phyloP scores from a whole-genome alignment of 805 yeast species.

The Barnettozyma siamensis region DNA sequence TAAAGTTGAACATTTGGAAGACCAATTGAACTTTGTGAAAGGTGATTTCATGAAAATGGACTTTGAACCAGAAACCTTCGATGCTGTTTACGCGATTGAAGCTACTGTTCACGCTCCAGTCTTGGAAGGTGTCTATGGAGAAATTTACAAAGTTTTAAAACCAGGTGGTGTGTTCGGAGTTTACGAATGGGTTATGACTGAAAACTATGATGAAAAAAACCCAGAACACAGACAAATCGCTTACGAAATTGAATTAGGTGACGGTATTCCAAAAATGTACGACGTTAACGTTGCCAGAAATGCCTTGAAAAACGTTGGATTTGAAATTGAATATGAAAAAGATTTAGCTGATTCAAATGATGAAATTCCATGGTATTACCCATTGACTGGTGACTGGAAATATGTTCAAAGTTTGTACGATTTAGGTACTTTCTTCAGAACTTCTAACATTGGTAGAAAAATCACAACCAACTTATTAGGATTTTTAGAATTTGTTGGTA shows the following conservation, averaged over 20 bases:
- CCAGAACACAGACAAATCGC: conserved; percentile 90
- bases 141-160: conserved; percentile 90
- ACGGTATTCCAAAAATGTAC: conserved; percentile 98
- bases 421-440: conserved; percentile 79
- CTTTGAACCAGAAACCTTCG: conserved; percentile 82
- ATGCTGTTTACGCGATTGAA: conserved; percentile 96
- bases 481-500: conserved; percentile 72
- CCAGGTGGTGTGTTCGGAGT: conserved; percentile 98
- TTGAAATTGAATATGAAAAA: conserved; percentile 64
- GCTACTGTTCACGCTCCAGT: conserved; percentile 98
- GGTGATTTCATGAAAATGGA: conserved; percentile 99
- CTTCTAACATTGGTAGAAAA: conserved; percentile 80
- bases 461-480: conserved; percentile 78
- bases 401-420: conserved; percentile 77
- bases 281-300: conserved; percentile 75
- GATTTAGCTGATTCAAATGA: conserved; percentile 84
- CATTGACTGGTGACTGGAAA: conserved; percentile 90
- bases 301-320: conserved; percentile 84
- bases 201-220: conserved; percentile 78
- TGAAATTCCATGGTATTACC: conserved; percentile 95
- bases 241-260: conserved; percentile 96
- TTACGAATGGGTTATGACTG: conserved; percentile 99
- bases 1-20: conserved; percentile 51
- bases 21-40: conserved; percentile 80
- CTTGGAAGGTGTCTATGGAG: conserved; percentile 91